Conservation (phyloP, 1,284 basidiomycete species). For the Pseudozyma hubeiensis region DNA sequence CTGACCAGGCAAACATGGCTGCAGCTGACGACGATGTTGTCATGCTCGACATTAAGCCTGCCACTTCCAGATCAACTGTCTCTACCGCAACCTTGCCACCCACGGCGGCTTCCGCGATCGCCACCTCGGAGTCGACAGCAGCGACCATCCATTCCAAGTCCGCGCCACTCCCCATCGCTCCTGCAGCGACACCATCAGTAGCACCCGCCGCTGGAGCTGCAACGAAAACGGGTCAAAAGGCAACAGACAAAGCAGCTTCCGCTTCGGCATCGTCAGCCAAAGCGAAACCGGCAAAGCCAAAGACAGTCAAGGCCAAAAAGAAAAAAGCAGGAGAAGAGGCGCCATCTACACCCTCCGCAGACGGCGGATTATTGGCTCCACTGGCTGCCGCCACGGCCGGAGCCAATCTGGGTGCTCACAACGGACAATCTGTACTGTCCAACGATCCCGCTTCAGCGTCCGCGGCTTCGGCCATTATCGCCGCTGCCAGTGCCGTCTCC, state of each 20-base stretch:
- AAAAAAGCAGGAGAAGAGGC: constrained; percentile 35
- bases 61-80: constrained; percentile 4
- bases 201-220: constrained; percentile 1
- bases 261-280: constrained; percentile 18
- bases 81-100: not conserved
- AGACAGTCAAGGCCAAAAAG: constrained; percentile 41
- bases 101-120: not conserved
- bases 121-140: constrained; percentile 9
- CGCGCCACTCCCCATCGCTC: constrained; percentile 4
- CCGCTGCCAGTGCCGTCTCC: constrained; percentile 43
- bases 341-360: not conserved
- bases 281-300: constrained; percentile 43
- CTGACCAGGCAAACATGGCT: not conserved
- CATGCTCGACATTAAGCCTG: constrained; percentile 41
- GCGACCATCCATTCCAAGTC: constrained; percentile 11
- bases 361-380: constrained; percentile 1
- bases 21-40: constrained; percentile 31
- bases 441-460: constrained; percentile 32
- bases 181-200: not conserved
- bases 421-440: not conserved
- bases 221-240: constrained; percentile 15
- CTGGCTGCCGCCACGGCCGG: constrained; percentile 10
- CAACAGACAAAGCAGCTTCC: constrained; percentile 3
- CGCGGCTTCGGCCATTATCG: constrained; percentile 43
- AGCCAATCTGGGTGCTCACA: constrained; percentile 7